phyloP scores from a whole-genome alignment of 2,329 filamentous ascomycete species.

The Mariannaea elegans region DNA sequence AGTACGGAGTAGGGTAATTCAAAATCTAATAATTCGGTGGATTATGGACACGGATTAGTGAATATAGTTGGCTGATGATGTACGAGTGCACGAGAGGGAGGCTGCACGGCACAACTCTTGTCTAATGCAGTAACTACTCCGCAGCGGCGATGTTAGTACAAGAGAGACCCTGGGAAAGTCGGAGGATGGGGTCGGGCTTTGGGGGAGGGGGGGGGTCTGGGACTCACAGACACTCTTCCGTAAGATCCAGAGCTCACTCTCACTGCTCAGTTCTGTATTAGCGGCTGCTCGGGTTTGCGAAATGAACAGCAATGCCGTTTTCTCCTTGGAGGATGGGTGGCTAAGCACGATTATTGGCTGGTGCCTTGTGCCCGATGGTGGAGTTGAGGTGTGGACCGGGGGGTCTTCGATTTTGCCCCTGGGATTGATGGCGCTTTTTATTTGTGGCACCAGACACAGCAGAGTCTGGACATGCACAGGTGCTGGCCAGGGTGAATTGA shows the following conservation, averaged over 20 bases:
- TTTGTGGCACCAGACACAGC: neutral
- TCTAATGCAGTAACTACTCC: neutral
- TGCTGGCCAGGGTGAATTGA: too few species aligned
- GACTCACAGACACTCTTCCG: too few species aligned
- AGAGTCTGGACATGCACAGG: too few species aligned
- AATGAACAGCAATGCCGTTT: constrained; percentile 29
- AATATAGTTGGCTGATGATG: constrained; percentile 3
- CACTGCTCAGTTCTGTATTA: neutral
- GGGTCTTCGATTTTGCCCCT: neutral
- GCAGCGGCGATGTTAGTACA: neutral
- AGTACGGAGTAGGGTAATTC: constrained; percentile 1
- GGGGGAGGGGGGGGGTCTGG: too few species aligned
- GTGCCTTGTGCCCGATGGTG: neutral
- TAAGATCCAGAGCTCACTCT: too few species aligned
- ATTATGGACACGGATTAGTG: constrained; percentile 3
- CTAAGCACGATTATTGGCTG: constrained; percentile 16
- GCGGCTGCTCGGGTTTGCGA: constrained; percentile 27
- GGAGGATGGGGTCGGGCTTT: too few species aligned
- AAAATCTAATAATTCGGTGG: constrained; percentile 18
- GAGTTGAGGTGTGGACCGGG: constrained; percentile 15
- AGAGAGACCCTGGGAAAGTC: too few species aligned
- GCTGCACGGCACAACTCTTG: neutral
- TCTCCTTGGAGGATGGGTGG: constrained; percentile 9
- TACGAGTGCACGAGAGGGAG: constrained; percentile 3
- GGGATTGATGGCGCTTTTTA: neutral